These are phyloP conservation scores for Incumbomyces delicatus DNA, from an alignment of 2,329 filamentous ascomycete species.

Conservation along the genomic window DNA sequence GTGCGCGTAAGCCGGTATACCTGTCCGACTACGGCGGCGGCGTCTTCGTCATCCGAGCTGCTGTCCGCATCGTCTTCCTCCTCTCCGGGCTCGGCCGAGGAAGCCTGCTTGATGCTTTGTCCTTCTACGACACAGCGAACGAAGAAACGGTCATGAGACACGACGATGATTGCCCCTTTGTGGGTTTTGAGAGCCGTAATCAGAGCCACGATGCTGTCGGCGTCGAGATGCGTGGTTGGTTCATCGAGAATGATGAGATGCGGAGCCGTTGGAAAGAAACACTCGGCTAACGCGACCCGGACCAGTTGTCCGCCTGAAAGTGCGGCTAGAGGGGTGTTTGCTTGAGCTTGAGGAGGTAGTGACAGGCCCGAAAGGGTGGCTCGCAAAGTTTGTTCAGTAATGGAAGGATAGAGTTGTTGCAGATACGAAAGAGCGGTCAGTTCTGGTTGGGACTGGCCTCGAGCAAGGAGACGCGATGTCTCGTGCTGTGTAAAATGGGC, in stretches of 20 bases:
- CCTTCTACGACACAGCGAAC: conserved; percentile 64
- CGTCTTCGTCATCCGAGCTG: conserved; percentile 33
- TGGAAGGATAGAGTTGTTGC: conserved; percentile 14
- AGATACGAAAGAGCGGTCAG: conserved; percentile 2
- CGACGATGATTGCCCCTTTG: conserved; percentile 64
- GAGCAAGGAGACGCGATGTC: conserved; percentile 1
- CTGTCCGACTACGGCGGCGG: conserved; percentile 31
- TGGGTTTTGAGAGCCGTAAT: conserved; percentile 57
- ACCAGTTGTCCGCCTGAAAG: conserved; percentile 73
- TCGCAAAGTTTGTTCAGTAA: conserved; percentile 59
- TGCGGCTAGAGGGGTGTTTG: conserved; percentile 61
- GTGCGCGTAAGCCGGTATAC: conserved; percentile 55
- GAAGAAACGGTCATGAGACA: conserved; percentile 77
- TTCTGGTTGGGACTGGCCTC: not conserved
- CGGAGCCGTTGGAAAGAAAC: conserved; percentile 55
- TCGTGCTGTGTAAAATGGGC: conserved; percentile 72
- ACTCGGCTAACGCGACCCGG: conserved; percentile 54
- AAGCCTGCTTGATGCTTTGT: conserved; percentile 26
- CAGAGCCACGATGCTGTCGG: conserved; percentile 66
- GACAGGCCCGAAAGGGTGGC: conserved; percentile 59
- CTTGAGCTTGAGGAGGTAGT: conserved; percentile 58
- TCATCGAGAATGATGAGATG: conserved; percentile 71
- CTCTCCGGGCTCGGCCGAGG: conserved; percentile 25
- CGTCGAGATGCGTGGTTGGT: conserved; percentile 77
- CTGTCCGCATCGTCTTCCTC: conserved; percentile 30